Percentiles rank a stretch among this genome's conserved stretches.
These are phyloP conservation scores for Terana coerulea DNA, from an alignment of 768 basidiomycete species.

Conservation along the genomic window DNA sequence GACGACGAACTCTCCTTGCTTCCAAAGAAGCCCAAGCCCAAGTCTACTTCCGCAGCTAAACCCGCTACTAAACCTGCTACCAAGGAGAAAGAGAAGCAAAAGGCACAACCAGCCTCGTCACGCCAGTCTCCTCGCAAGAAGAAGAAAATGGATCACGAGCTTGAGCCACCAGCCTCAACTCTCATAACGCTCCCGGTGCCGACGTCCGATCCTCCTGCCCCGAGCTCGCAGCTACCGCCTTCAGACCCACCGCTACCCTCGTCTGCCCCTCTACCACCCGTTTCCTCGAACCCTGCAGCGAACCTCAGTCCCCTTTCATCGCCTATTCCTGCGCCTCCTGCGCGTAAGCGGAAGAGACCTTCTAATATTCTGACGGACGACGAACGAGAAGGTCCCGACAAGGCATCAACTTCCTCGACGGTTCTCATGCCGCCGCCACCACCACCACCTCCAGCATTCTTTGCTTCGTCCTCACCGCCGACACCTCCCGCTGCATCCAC, in stretches of 20 bases:
- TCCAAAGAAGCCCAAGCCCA: conserved; percentile 10
- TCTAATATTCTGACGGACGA: neutral
- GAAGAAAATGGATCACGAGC: conserved; percentile 2
- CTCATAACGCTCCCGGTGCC: conserved; percentile 2
- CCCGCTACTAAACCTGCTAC: neutral
- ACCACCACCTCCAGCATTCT: conserved; percentile 14
- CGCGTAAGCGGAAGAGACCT: conserved; percentile 11
- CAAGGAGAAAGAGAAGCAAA: neutral
- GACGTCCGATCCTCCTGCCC: neutral
- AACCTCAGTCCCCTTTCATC: conserved; percentile 2
- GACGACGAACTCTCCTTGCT: conserved; percentile 27
- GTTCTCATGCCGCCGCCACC: conserved; percentile 4
- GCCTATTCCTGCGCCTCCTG: conserved; percentile 3
- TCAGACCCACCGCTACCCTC: conserved; percentile 11
- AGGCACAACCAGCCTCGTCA: neutral
- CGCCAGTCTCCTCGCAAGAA: conserved; percentile 2
- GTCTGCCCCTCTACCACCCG: neutral
- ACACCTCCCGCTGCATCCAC: neutral
- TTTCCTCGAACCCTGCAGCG: neutral
- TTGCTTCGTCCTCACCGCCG: conserved; percentile 16
- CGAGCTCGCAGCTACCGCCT: conserved; percentile 9
- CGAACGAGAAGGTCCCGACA: neutral
- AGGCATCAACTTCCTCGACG: neutral
- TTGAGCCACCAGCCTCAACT: conserved; percentile 4
- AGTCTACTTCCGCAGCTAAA: neutral